Evolutionary conservation across 352 stramenopile species (phyloP), one percentile per base, ranked within the genome.

Genomic region (Pythium coloratum): DNA sequence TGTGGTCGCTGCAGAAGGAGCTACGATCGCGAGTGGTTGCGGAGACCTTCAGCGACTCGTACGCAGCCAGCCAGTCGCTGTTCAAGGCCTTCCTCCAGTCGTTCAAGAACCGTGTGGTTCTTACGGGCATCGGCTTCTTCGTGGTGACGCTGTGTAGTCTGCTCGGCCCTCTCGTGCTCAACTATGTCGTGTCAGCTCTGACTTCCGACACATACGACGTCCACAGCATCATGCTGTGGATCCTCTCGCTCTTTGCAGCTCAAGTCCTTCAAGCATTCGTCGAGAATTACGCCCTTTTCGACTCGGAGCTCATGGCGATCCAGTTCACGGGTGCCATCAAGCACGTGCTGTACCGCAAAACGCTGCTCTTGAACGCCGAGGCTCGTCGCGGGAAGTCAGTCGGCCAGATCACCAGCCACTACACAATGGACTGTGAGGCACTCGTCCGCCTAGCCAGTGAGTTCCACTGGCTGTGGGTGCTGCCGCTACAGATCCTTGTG

Each of bases 391-490:
- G 72, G 20, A 88, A 82, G 46, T 86, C 78, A 28, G 88, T 78
- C 14, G 79, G 77, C 1, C 80, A 76, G 3, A 86, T 91, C 51
- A 70, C 75, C 57, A 89, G 80, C 73, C 79, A 90, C 64, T 90
- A 87, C 76, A 89, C 80, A 10, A 61, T 73, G 4, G 81, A 91
- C 63, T 78, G 76, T 33, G 70, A 84, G 20, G 62, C 77, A 10
- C 76, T 91, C 38, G 51, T 86, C 24, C 42, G 49, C 6, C 69
- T 67, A 8, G 79, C 73, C 13, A 84, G 76, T 51, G 58, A 78
- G 33, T 32, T 88, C 2, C 91, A 97, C 55, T 72, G 90, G 57
- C 6, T 80, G 36, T 91, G 83, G 83, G 67, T 90, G 16, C 76
- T 91, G 33, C 80, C 78, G 33, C 32, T 85, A 55, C 76, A 89